Conservation (phyloP, 2,329 filamentous ascomycete species). For the Chaetomium globosum region DNA sequence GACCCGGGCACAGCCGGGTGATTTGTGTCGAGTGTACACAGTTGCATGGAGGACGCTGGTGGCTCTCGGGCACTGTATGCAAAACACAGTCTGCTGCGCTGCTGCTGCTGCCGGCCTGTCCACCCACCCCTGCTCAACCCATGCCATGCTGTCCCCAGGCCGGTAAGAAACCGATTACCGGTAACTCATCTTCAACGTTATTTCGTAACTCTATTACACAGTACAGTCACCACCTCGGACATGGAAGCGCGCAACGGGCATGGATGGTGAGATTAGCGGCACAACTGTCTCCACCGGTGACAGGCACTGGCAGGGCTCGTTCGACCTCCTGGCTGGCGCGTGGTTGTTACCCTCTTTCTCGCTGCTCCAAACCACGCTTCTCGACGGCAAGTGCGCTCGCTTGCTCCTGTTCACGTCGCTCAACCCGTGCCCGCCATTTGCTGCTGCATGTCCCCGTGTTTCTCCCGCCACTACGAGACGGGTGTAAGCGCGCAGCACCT, state of each 20-base stretch:
- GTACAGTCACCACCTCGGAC: slow-evolving; percentile 17
- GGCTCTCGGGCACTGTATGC: slow-evolving; percentile 15
- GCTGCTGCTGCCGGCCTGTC: slow-evolving; percentile 3
- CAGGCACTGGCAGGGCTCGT: slow-evolving; percentile 4
- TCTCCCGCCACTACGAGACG: slow-evolving; percentile 17
- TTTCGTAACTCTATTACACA: background rate
- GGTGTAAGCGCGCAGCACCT: slow-evolving; percentile 28
- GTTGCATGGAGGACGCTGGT: background rate
- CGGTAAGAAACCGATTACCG: slow-evolving; percentile 5
- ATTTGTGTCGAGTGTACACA: background rate
- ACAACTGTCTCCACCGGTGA: slow-evolving; percentile 23
- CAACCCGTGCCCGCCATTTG: slow-evolving; percentile 18
- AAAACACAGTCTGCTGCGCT: slow-evolving; percentile 1
- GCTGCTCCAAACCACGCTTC: slow-evolving; percentile 28
- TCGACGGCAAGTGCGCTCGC: slow-evolving; percentile 11
- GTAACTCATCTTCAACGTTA: background rate
- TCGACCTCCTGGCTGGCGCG: slow-evolving; percentile 18
- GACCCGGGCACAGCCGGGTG: slow-evolving; percentile 14
- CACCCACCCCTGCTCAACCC: background rate
- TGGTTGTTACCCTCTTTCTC: slow-evolving; percentile 23
- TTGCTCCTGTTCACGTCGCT: slow-evolving; percentile 20
- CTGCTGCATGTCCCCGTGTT: slow-evolving; percentile 22
- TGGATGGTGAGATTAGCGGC: slow-evolving; percentile 28
- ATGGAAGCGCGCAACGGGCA: slow-evolving; percentile 16
- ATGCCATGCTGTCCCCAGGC: background rate